Evolutionary conservation across 2,329 filamentous ascomycete species (phyloP), one percentile per base, ranked within the genome.

Genomic region (Salinomyces thailandicus): DNA sequence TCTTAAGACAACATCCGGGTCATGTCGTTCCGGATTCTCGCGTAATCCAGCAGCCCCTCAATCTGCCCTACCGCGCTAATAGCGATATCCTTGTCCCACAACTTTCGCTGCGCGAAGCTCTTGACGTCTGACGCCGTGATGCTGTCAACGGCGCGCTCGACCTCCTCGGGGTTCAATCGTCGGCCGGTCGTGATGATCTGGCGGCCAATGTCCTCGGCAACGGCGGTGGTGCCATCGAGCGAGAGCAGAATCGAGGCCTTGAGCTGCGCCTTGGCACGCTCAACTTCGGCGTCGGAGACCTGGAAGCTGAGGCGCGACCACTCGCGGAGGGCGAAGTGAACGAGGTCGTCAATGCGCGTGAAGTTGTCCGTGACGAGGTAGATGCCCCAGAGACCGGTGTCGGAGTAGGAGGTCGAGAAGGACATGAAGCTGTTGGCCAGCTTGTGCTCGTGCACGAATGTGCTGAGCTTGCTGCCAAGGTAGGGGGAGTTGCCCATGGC

Each of bases 391-490:
- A 98, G 85, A 75, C 91, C 91, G 62, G 91, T 98, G 66, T 98
- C 91, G 61, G 87, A 96, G 72, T 98, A 98, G 74, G 85, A 94
- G 51, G 91, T 98, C 50, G 87, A 95, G 72, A 98, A 98, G 72
- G 85, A 93, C 93, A 98, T 98, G 76, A 95, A 98, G 77, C 87
- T 95, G 73, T 94, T 98, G 66, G 91, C 91, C 45, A 98, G 77
- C 64, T 87, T 81, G 69, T 96, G 78, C 68, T 93, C 80, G 74
- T 93, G 84, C 52, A 98, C 81, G 58, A 91, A 85, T 49, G 81
- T 79, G 72, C 85, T 94, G 56, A 98, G 85, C 76, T 93, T 95
- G 83, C 86, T 94, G 57, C 93, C 91, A 60, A 95, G 81, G 72
- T 95, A 91, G 49, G 87, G 81, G 42, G 91, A 91, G 67, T 91